phyloP scores from a whole-genome alignment of 1,284 basidiomycete genomes.

The Rhizoctonia solani region DNA sequence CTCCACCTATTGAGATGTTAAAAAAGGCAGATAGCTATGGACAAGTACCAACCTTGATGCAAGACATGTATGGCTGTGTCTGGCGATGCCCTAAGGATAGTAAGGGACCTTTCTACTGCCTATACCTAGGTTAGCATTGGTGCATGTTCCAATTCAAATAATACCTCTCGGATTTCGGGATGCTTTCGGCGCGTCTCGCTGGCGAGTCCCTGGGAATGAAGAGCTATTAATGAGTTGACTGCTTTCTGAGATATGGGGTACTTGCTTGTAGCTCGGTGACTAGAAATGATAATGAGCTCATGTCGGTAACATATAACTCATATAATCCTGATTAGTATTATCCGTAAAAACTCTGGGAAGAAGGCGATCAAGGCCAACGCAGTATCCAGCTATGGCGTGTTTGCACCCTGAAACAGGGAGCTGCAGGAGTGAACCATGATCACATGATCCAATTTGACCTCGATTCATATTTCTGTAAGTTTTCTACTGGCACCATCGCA shows the following conservation, averaged over 20 bases:
- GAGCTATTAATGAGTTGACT: not conserved
- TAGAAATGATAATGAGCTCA: conserved; percentile 60
- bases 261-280: conserved; percentile 60
- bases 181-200: conserved; percentile 81
- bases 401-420: too few relatives aligned
- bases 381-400: not conserved
- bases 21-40: not conserved
- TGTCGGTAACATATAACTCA: conserved; percentile 38
- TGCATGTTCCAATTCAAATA: conserved; percentile 35
- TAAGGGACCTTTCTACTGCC: conserved; percentile 84
- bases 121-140: conserved; percentile 41
- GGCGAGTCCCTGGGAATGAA: conserved; percentile 61
- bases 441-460: conserved; percentile 11
- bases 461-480: not conserved
- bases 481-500: conserved; percentile 6
- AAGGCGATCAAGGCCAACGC: not conserved
- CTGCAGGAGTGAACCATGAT: not conserved
- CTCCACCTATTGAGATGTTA: conserved; percentile 59
- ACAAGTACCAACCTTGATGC: conserved; percentile 58
- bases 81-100: conserved; percentile 73
- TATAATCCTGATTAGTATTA: not conserved
- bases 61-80: conserved; percentile 66
- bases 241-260: not conserved
- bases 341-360: not conserved
- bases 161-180: conserved; percentile 80